Base-by-base conservation (phyloP, 768 basidiomycete species). In the Termitomyces sp. region DNA sequence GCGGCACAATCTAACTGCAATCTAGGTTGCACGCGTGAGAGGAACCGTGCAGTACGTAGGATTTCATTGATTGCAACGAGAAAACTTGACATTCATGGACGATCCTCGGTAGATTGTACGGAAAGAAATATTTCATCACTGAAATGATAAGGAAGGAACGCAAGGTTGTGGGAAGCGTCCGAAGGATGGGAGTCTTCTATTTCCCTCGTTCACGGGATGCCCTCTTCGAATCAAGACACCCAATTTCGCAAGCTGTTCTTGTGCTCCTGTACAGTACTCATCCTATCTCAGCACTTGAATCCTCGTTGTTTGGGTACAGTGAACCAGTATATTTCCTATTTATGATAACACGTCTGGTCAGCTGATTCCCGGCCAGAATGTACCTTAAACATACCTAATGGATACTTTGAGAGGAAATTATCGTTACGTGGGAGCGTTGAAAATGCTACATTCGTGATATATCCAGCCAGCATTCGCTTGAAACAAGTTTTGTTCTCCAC, bases 21-120 rank as follows among this genome's bases (percentile, higher is more conserved):
- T 57, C 56, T 25, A 49, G 57, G 55, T 32, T 42, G 17, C 51
- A 7, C 11, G 14, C 47, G 53, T 56, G 52, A 46, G 60, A 55
- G 50, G 17, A 58, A 55, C 58, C 63, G 36, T 51, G 29, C 46
- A 32, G 14, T 11, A 15, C 46, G 17, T 34, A 0, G 48, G 48
- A 56, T 59, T 56, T 50, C 20, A 20, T 14, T 34, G 20, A 51
- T 45, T 20, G 12, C 47, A 25, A 17, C 15, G 31, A 12, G 48
- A 48, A 61, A 42, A n/a, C 38, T 57, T n/a, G 57, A 38, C 49
- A 48, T 48, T 59, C 36, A 48, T 31, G 14, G 17, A 50, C 17
- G n/a, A 51, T 52, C 10, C 29, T 58, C 17, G 57, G 47, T 49
- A 12, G 47, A 14, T 49, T 49, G 47, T 38, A 10, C 10, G 25